Base-by-base conservation (phyloP, 768 basidiomycete genomes). In the Russula dissimulans region DNA sequence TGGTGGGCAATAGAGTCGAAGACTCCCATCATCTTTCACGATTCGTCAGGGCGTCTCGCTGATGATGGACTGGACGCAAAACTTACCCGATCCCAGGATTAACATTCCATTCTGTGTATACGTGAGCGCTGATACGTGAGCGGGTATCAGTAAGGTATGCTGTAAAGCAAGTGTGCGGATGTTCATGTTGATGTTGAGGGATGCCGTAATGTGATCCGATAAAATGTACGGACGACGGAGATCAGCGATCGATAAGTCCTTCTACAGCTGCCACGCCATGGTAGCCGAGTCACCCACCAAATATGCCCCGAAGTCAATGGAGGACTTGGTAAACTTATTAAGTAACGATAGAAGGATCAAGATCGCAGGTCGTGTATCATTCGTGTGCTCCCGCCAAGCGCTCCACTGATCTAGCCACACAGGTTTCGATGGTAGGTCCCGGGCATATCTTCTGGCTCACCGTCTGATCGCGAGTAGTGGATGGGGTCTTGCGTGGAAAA, bases 401-500 rank as follows among this genome's bases (percentile, higher is more conserved):
- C 47, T 56, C 48, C 57, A 43, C 46, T 51, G 55, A 63, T 29
- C 36, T 22, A 15, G 9, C 49, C 18, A 14, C 15, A 5, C 64
- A 82, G 81, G 81, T 15, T 78, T 91, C 57, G 89, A 91, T 69
- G 89, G 89, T 90, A 70, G 68, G 74, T 65, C 45, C 26, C 41
- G 57, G 55, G 38, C 55, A 26, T 59, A 11, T 39, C 26, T 45
- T 39, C 31, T 32, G n/a, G 45, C 29, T n/a, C 34, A 26, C 56
- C 32, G 15, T 61, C 60, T 50, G 26, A 45, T 54, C 31, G 36
- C 49, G 38, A 17, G 8, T 65, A 94, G 92, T 95, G 39, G 95
- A 98, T 72, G 95, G 95, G 32, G 85, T 97, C 11, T 78, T 97
- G 15, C 81, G 95, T 36, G 95, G 95, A n/a, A 97, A 97, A 74